Base-by-base conservation (phyloP, 768 basidiomycete species). In the Dioszegia aurantiaca region DNA sequence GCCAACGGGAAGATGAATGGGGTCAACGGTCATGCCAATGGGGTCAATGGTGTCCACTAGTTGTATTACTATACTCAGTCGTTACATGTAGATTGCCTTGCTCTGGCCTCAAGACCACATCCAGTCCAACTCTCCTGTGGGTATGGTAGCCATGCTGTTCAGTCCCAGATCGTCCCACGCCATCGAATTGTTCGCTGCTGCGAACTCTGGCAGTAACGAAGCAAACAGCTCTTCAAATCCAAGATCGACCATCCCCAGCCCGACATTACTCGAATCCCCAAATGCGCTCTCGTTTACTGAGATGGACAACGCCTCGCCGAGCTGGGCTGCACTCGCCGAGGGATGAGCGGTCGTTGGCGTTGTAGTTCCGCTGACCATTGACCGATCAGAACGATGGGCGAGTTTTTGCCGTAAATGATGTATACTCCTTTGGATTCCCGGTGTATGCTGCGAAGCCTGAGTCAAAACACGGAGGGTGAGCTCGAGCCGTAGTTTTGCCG, bases 361-460 rank as follows among this genome's bases (percentile, higher is more conserved):
- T 8, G 27, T 48, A 4, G 28, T 36, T 31, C 47, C 28, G 31
- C 47, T 48, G 31, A 45, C 17, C 9, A 6, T 33, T 6, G 21
- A 23, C 27, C 14, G 4, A 36, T 48, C 47, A 10, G 27, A 24
- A 31, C 28, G 4, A 4, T 31, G 27, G 26, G 23, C 47, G 12
- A 48, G 31, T 33, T 48, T 36, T n/a, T 36, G 42, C 4, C 55
- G 55, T n/a, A 56, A 44, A 26, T 56, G 55, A 27, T 31, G 44
- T 17, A 56, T 56, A 42, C 55, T 56, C 24, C 55, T 23, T 17
- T 46, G 55, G 6, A 56, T 56, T 9, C 55, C 55, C 2, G 55
- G 55, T 16, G 55, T 56, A 47, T 56, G 55, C 24, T 30, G 26
- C 8, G 45, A 40, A 3, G 55, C 55, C 36, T 56, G 28, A n/a